Base-by-base conservation (phyloP, 2,329 filamentous ascomycete genomes). In the Colletotrichum lini region DNA sequence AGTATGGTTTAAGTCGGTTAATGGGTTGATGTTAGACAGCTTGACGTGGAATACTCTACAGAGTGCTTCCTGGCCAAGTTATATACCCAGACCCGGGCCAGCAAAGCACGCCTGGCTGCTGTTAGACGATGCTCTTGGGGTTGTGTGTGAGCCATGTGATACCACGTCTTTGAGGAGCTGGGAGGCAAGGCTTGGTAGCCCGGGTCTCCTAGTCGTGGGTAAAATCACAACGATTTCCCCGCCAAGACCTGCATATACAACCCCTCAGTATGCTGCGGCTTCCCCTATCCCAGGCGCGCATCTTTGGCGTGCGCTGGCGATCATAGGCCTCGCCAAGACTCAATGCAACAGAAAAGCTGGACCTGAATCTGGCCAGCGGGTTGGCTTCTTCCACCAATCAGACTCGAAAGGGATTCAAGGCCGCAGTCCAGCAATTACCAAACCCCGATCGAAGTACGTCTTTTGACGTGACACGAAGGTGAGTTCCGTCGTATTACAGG, bases 371-470 rank as follows among this genome's bases (percentile, higher is more conserved):
- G 35, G 10, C 5, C 15, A 7, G 23, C 59, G 59, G 59, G 45
- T 23, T 62, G 30, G 45, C 59, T 62, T 62, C 44, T 62, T 62
- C 59, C 59, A 62, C 59, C 59, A 62, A 62, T 62, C 59, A 35
- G 35, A 57, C 54, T 40, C 54, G 23, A 23, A 9, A 47, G 7
- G 12, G 18, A 12, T 9, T 21, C 18, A n/a, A 21, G 45, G 4
- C 10, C 7, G 6, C n/a, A 1, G 8, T 9, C 16, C 4, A 21
- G 9, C 16, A 10, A 21, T 9, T 9, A 47, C n/a, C 45, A 18
- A 9, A 18, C 9, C 5, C 30, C 30, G 9, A 9, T 9, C 9
- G 8, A 35, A 35, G 8, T 35, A 35, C 30, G 30, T 8, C 30
- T 2, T 9, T 35, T 35, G 30, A 35, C 9, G 30, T 9, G 30